These are phyloP conservation scores for Botrytis tulipae DNA, from an alignment of 2,329 filamentous ascomycete species.

Conservation along the genomic window DNA sequence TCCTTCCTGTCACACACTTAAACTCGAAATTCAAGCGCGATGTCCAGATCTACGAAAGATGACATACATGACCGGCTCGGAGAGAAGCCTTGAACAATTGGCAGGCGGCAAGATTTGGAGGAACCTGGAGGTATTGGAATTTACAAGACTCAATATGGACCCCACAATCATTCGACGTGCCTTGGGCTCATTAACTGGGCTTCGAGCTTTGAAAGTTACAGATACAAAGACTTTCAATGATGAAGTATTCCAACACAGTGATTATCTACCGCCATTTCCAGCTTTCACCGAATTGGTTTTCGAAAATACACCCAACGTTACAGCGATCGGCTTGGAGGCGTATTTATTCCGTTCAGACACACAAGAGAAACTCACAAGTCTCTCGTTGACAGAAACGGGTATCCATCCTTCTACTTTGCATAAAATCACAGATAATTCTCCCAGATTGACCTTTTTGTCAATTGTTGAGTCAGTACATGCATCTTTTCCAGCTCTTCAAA, in stretches of 20 bases:
- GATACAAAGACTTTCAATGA: constrained; percentile 71
- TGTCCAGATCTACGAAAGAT: constrained; percentile 87
- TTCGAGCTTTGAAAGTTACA: constrained; percentile 73
- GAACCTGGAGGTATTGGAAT: constrained; percentile 69
- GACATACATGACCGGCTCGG: constrained; percentile 76
- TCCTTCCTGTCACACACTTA: constrained; percentile 67
- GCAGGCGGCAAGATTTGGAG: constrained; percentile 65
- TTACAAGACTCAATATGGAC: constrained; percentile 67
- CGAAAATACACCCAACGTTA: constrained; percentile 69
- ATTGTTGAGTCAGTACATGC: constrained; percentile 55
- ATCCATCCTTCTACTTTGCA: constrained; percentile 52
- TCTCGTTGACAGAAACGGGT: constrained; percentile 71
- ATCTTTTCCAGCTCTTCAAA: constrained; percentile 53
- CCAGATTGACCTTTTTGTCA: constrained; percentile 47
- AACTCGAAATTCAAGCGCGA: constrained; percentile 78
- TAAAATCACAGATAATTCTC: constrained; percentile 43
- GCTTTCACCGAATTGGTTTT: constrained; percentile 71
- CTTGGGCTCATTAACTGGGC: constrained; percentile 61
- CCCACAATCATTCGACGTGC: constrained; percentile 68
- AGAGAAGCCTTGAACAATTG: constrained; percentile 72
- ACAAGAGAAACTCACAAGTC: constrained; percentile 58
- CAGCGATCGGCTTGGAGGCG: constrained; percentile 64
- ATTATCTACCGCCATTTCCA: constrained; percentile 70
- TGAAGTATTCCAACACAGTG: constrained; percentile 65
- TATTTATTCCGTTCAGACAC: constrained; percentile 65